Conservation (phyloP, 768 basidiomycete species). For the Gloeophyllum trabeum region DNA sequence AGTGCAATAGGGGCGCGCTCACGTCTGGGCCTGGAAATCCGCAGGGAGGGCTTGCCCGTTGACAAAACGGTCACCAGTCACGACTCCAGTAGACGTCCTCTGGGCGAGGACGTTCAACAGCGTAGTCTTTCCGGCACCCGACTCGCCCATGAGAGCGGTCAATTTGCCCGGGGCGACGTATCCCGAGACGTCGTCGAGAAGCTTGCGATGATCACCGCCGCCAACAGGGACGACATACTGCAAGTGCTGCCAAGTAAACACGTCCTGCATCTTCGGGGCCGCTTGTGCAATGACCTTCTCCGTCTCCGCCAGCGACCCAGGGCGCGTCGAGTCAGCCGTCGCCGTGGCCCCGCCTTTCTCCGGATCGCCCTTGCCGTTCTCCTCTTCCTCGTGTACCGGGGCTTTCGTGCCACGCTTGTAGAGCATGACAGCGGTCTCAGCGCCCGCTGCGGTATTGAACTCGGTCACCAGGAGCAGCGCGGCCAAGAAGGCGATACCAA, state of each 20-base stretch:
- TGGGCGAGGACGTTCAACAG: conserved; percentile 35
- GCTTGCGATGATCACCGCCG: conserved; percentile 24
- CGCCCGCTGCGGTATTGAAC: conserved; percentile 26
- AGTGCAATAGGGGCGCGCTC: conserved; percentile 17
- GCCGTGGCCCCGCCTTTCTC: conserved; percentile 9
- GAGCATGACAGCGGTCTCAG: conserved; percentile 34
- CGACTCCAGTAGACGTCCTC: conserved; percentile 23
- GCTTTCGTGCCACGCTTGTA: conserved; percentile 50
- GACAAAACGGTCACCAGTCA: conserved; percentile 32
- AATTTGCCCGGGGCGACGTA: conserved; percentile 75
- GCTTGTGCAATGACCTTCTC: conserved; percentile 24
- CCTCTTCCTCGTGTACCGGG: conserved; percentile 1
- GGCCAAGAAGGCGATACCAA: conserved; percentile 44
- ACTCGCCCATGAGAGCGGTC: conserved; percentile 69
- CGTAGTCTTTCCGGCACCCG: conserved; percentile 42
- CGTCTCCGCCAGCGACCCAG: conserved; percentile 7
- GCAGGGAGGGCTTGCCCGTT: conserved; percentile 30
- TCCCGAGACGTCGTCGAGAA: conserved; percentile 67
- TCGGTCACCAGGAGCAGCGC: conserved; percentile 52
- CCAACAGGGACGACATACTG: conserved; percentile 51
- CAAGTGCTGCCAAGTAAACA: conserved; percentile 75
- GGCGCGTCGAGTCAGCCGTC: neutral
- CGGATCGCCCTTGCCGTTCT: conserved; percentile 11
- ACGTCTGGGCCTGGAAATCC: conserved; percentile 49
- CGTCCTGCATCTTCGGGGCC: conserved; percentile 25